Evolutionary conservation across 768 basidiomycete species (phyloP).

Genomic region (Psilocybe azurescens): DNA sequence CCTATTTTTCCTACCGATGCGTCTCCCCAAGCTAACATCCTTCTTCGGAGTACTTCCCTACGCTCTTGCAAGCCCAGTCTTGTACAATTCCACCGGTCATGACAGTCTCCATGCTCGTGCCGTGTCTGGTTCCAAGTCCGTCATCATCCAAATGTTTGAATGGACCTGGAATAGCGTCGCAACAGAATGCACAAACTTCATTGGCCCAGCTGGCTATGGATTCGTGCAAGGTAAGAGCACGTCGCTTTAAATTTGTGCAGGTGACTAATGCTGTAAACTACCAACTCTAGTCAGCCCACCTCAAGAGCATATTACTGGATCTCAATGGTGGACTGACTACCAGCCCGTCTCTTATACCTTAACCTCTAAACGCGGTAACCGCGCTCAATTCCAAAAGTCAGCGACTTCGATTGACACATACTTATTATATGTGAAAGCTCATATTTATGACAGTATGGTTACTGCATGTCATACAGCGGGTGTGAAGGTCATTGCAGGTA

Average conservation of each 20-base stretch:
- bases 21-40: neutral
- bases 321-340: slow-evolving; percentile 80
- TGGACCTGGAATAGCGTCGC: slow-evolving; percentile 70
- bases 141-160: slow-evolving; percentile 76
- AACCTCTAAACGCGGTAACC: slow-evolving; percentile 68
- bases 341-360: slow-evolving; percentile 70
- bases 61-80: slow-evolving; percentile 4
- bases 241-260: neutral
- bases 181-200: slow-evolving; percentile 64
- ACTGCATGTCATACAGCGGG: slow-evolving; percentile 55
- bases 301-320: slow-evolving; percentile 60
- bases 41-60: slow-evolving; percentile 8
- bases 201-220: slow-evolving; percentile 74
- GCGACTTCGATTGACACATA: slow-evolving; percentile 11
- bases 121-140: slow-evolving; percentile 41
- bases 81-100: neutral
- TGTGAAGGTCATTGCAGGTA: slow-evolving; percentile 61
- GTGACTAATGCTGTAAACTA: neutral
- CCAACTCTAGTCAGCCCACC: slow-evolving; percentile 49
- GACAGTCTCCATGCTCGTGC: slow-evolving; percentile 22
- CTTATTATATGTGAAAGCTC: neutral
- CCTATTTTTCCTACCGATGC: slow-evolving; percentile 6
- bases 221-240: slow-evolving; percentile 62
- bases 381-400: slow-evolving; percentile 51
- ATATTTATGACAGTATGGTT: slow-evolving; percentile 44